Conservation (phyloP, 1,284 basidiomycete genomes). For the Ceratobasidium sp. region DNA sequence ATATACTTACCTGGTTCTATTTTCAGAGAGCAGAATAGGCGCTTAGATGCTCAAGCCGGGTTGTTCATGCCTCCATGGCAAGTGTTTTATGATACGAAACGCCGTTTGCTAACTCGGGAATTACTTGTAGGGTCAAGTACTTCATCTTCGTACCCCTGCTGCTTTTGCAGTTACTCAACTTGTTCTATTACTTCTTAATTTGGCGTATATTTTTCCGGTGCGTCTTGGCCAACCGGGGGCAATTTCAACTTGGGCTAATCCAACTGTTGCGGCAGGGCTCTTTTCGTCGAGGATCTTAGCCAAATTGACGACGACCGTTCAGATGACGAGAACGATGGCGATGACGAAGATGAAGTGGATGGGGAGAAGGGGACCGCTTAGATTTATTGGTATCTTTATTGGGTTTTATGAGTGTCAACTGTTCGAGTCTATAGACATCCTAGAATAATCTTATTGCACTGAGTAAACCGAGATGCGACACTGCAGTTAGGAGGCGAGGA, state of each 20-base stretch:
- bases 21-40: conserved; percentile 55
- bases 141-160: conserved; percentile 80
- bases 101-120: neutral
- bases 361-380: conserved; percentile 19
- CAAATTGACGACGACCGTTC: conserved; percentile 53
- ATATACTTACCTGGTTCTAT: neutral
- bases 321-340: conserved; percentile 54
- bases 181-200: conserved; percentile 92
- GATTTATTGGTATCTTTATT: too few relatives aligned
- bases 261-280: neutral
- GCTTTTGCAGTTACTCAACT: conserved; percentile 80
- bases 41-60: conserved; percentile 68
- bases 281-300: conserved; percentile 32
- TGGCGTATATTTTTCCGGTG: conserved; percentile 68
- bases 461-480: too few relatives aligned
- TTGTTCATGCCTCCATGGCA: conserved; percentile 73
- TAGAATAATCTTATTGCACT: too few relatives aligned
- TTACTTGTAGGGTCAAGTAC: conserved; percentile 64
- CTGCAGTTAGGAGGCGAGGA: too few relatives aligned
- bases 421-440: too few relatives aligned
- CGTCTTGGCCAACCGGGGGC: conserved; percentile 41
- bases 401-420: too few relatives aligned
- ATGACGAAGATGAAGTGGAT: conserved; percentile 42
- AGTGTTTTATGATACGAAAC: conserved; percentile 12
- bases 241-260: neutral